phyloP scores from a whole-genome alignment of 495 filamentous ascomycete genomes.

The Penicillium coffeae region DNA sequence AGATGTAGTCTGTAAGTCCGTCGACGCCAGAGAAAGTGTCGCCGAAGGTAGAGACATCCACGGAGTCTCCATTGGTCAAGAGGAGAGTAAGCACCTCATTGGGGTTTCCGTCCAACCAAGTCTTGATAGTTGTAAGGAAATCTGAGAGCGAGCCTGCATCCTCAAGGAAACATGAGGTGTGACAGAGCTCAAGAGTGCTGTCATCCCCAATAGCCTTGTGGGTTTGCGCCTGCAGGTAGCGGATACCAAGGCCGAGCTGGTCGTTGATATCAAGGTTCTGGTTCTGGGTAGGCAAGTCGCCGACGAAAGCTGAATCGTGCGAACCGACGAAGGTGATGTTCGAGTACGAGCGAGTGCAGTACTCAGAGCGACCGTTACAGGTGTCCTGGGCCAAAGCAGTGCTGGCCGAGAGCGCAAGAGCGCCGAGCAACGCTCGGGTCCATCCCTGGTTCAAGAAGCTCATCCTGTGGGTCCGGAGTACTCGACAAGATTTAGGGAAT shows the following conservation, averaged over 20 bases:
- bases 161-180: conserved; percentile 59
- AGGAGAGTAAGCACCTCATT: conserved; percentile 69
- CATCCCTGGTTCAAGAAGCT: conserved; percentile 1
- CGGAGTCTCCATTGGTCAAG: conserved; percentile 62
- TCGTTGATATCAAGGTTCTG: conserved; percentile 63
- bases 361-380: conserved; percentile 65
- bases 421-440: conserved; percentile 5
- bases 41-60: conserved; percentile 47
- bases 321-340: conserved; percentile 66
- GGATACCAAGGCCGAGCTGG: conserved; percentile 64
- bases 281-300: conserved; percentile 57
- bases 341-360: conserved; percentile 59
- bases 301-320: conserved; percentile 66
- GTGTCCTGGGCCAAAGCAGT: conserved; percentile 8
- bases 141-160: conserved; percentile 58
- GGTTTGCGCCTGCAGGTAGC: conserved; percentile 67
- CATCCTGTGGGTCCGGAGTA: background rate
- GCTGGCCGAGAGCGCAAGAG: conserved; percentile 6
- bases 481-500: background rate
- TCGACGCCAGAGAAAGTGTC: conserved; percentile 45
- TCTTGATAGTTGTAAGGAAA: conserved; percentile 56
- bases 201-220: conserved; percentile 42
- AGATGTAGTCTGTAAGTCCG: conserved; percentile 58
- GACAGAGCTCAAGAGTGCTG: conserved; percentile 58
- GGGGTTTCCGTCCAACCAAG: conserved; percentile 61